Evolutionary conservation across 257 asterid genomes (phyloP).

Genomic region (Jaltomata sinuosa): DNA sequence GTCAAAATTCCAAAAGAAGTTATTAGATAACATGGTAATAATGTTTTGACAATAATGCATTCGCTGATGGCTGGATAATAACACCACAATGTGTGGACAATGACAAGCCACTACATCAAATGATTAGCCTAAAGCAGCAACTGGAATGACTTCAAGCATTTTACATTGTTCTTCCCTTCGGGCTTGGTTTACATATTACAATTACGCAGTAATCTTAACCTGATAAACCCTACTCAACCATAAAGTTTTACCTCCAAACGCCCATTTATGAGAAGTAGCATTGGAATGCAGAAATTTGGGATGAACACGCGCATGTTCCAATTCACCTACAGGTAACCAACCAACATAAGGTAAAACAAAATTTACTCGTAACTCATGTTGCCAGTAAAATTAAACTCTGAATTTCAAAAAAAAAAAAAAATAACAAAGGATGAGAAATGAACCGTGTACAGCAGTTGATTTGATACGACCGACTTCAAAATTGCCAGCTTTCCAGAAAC

Average conservation of each 20-base stretch:
- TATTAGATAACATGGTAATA: too few species aligned
- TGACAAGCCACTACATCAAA: too few species aligned
- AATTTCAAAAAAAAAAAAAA: not conserved
- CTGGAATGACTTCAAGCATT: not conserved
- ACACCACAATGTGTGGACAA: too few species aligned
- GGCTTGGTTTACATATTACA: not conserved
- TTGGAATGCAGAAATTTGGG: slow-evolving; percentile 93
- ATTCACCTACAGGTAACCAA: slow-evolving; percentile 34
- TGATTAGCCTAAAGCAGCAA: not conserved
- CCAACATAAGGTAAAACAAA: slow-evolving; percentile 3
- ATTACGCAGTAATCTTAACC: not conserved
- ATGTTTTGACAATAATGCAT: too few species aligned
- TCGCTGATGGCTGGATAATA: too few species aligned
- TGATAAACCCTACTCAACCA: not conserved
- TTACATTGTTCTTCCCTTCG: not conserved
- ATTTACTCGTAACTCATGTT: not conserved
- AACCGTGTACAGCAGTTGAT: slow-evolving; percentile 30
- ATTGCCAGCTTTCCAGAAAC: slow-evolving; percentile 96
- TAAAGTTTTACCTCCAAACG: slow-evolving; percentile 68
- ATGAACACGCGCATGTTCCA: slow-evolving; percentile 95
- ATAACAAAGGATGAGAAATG: not conserved
- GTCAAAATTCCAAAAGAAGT: too few species aligned
- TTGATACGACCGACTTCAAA: slow-evolving; percentile 39
- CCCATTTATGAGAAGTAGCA: slow-evolving; percentile 97
- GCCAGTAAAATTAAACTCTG: not conserved